Evolutionary conservation across 23 red algal genomes (phyloP).

Genomic region (Gracilaria domingensis): DNA sequence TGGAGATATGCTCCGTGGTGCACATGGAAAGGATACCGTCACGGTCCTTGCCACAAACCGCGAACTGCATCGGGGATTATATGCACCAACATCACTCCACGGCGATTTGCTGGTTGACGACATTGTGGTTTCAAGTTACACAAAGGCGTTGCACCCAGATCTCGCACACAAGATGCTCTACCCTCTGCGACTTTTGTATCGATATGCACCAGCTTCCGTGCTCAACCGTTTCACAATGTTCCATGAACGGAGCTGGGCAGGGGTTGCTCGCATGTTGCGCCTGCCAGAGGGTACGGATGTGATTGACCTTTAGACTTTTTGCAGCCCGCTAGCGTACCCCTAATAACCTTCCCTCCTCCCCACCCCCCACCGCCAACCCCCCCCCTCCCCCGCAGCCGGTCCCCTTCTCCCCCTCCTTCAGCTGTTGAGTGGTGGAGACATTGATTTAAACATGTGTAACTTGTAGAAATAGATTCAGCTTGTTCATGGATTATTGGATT

Average conservation of each 20-base stretch:
- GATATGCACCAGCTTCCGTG: constrained; percentile 37
- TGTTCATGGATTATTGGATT: constrained; percentile 9
- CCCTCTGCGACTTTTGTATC: constrained; percentile 65
- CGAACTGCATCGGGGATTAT: constrained; percentile 41
- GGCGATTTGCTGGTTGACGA: constrained; percentile 78
- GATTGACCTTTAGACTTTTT: constrained; percentile 37
- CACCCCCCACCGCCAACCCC: neutral
- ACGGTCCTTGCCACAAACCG: constrained; percentile 17
- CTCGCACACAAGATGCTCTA: constrained; percentile 66
- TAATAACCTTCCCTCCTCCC: neutral
- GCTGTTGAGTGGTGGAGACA: neutral
- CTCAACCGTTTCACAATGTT: constrained; percentile 58
- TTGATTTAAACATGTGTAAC: constrained; percentile 35
- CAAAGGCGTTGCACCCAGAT: constrained; percentile 57
- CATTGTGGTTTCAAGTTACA: constrained; percentile 82
- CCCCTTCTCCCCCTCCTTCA: neutral
- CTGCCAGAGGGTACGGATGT: constrained; percentile 38
- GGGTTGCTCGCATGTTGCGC: constrained; percentile 31
- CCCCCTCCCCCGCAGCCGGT: neutral
- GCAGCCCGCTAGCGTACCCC: neutral
- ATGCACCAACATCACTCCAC: constrained; percentile 67
- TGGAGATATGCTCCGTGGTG: constrained; percentile 58
- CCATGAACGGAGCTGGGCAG: constrained; percentile 45
- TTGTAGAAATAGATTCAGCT: constrained; percentile 30
- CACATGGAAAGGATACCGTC: constrained; percentile 29